Percentiles rank a stretch among this genome's conserved stretches.
phyloP scores from a whole-genome alignment of 768 basidiomycete genomes.

The Leccinum boreale region DNA sequence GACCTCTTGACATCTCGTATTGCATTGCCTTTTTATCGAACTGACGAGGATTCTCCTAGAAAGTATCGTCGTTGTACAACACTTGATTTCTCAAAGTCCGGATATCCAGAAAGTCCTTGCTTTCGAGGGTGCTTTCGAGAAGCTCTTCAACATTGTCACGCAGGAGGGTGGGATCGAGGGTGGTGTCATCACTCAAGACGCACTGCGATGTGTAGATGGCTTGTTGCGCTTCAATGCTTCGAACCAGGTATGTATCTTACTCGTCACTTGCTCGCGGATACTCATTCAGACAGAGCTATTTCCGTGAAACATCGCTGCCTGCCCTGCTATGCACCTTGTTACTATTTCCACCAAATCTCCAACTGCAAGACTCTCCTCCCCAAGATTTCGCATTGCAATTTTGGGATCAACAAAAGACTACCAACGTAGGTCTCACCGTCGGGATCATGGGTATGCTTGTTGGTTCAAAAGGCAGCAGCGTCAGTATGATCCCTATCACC shows the following conservation, averaged over 20 bases:
- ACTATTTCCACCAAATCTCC: conserved; percentile 65
- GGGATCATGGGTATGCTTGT: conserved; percentile 85
- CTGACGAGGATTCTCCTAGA: conserved; percentile 45
- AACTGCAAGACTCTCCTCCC: conserved; percentile 55
- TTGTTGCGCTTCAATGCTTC: conserved; percentile 89
- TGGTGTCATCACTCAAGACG: conserved; percentile 80
- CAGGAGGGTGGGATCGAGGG: conserved; percentile 92
- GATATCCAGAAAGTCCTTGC: conserved; percentile 97
- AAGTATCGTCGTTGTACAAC: conserved; percentile 77
- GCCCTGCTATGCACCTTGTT: conserved; percentile 63
- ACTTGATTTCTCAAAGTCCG: conserved; percentile 78
- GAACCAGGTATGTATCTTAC: conserved; percentile 67
- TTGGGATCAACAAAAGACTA: conserved; percentile 91
- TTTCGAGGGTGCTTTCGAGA: conserved; percentile 96
- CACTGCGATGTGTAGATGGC: conserved; percentile 82
- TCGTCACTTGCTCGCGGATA: neutral
- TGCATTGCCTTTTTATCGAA: neutral
- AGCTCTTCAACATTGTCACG: conserved; percentile 82
- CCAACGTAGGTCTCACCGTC: conserved; percentile 75
- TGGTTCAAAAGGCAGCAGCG: conserved; percentile 62
- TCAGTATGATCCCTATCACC: conserved; percentile 33
- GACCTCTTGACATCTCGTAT: neutral
- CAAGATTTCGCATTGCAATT: conserved; percentile 94
- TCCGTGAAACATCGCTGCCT: conserved; percentile 82
- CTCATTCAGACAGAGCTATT: conserved; percentile 73